Evolutionary conservation across 305 asterid genomes (phyloP), one percentile per base, ranked within the genome.

Genomic region (Euphrasia arctica): DNA sequence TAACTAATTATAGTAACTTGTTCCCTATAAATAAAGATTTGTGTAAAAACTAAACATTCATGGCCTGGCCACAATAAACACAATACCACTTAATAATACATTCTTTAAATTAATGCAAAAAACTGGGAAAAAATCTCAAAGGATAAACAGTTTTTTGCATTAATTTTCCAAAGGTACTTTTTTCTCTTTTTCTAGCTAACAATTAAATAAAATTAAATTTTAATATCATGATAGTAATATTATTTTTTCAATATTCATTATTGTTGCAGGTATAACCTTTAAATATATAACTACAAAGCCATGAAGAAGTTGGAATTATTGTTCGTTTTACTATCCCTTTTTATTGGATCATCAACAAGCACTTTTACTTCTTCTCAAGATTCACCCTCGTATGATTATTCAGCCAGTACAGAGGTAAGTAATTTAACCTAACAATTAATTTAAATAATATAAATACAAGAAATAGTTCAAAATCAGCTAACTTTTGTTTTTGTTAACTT

Each of bases 381-480:
- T 54, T 72, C 64, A 39, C 76, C 66, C 15, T 13, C 66, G 5
- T 79, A 79, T 2, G 81, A 79, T 61, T 64, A 70, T 55, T 63
- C 80, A 31, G 83, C 83, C 15, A 73, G 77, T 63, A 75, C 70
- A 18, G 77, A 75, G 80, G 80, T 75, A 18, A 18, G 22, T 18
- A 18, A 18, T 18, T 18, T 67, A 63, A 15, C 0, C 9, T 1
- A 36, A 36, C 42, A 36, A 36, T 36, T 45, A 31, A 9, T 31
- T 31, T 22, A 22, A 9, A 12, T 49, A 49, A 15, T 18, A 50
- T 5, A 7, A 14, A 14, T 4, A 1, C 9, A 2, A 50, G 22
- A 13, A 13, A 50, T 18, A 50, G 2, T 11, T 14, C 18, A 51
- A 51, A 51, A 51, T 4, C 3, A 14, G 5, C 29, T 7, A 14